Evolutionary conservation across 2,329 filamentous ascomycete genomes (phyloP).

Genomic region (Pseudocercospora cruenta): DNA sequence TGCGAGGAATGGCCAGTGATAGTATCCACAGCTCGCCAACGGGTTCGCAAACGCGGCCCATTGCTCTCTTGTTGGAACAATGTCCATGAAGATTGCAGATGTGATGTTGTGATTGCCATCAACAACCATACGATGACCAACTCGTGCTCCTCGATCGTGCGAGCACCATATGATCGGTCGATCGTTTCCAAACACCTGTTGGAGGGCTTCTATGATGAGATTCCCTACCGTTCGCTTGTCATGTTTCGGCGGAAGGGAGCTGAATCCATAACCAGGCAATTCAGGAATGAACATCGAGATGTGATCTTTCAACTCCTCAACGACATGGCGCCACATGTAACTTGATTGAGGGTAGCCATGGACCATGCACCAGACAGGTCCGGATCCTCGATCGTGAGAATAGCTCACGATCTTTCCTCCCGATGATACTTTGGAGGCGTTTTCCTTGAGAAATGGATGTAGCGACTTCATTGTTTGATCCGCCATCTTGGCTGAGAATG

Average conservation of each 20-base stretch:
- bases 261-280: slow-evolving; percentile 54
- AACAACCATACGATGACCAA: slow-evolving; percentile 55
- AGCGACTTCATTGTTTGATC: slow-evolving; percentile 34
- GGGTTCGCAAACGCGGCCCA: slow-evolving; percentile 49
- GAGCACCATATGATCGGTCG: slow-evolving; percentile 51
- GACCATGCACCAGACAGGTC: slow-evolving; percentile 47
- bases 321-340: slow-evolving; percentile 42
- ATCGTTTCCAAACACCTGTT: slow-evolving; percentile 37
- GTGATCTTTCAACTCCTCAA: slow-evolving; percentile 43
- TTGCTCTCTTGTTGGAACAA: slow-evolving; percentile 53
- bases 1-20: slow-evolving; percentile 58
- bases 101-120: slow-evolving; percentile 45
- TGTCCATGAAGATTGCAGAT: slow-evolving; percentile 52
- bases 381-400: slow-evolving; percentile 38
- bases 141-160: slow-evolving; percentile 56
- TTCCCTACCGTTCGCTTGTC: slow-evolving; percentile 48
- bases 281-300: slow-evolving; percentile 53
- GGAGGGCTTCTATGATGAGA: slow-evolving; percentile 48
- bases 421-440: slow-evolving; percentile 33
- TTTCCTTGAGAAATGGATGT: slow-evolving; percentile 35
- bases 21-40: slow-evolving; percentile 44
- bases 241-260: slow-evolving; percentile 39
- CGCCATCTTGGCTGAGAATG: slow-evolving; percentile 25
- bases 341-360: slow-evolving; percentile 54
- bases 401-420: slow-evolving; percentile 40